A percentile compares a stretch with the other conserved stretches of the same genome.
phyloP scores from a whole-genome alignment of 768 basidiomycete genomes.

The Austroboletus festivus region DNA sequence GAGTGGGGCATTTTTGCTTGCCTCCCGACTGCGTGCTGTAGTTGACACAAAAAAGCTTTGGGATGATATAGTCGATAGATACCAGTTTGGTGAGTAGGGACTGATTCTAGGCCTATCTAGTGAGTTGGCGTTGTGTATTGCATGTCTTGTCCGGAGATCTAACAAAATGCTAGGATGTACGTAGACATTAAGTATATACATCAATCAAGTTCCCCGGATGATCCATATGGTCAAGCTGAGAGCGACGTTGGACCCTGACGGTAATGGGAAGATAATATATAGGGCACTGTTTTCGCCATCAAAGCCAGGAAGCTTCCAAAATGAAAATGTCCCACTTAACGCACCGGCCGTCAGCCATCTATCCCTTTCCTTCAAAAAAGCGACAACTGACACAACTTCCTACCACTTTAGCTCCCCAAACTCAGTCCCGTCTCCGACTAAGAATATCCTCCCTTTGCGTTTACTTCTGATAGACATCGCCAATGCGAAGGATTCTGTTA shows the following conservation, averaged over 20 bases:
- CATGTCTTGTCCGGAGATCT: neutral
- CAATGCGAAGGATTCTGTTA: constrained; percentile 18
- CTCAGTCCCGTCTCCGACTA: constrained; percentile 11
- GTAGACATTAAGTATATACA: neutral
- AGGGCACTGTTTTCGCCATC: neutral
- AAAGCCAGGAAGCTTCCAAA: neutral
- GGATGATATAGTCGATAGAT: constrained; percentile 56
- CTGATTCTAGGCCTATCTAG: neutral
- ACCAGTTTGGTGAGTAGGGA: constrained; percentile 13
- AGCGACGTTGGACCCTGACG: too few relatives aligned
- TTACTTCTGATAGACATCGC: constrained; percentile 23
- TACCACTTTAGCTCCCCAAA: constrained; percentile 1
- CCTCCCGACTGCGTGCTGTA: constrained; percentile 67
- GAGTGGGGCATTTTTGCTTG: constrained; percentile 78
- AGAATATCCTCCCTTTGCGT: constrained; percentile 23
- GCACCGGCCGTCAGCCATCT: neutral
- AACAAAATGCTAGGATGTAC: neutral
- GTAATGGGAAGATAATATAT: neutral
- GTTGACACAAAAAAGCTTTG: constrained; percentile 75
- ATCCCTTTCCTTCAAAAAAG: neutral
- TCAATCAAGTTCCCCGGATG: neutral
- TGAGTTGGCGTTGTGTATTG: neutral
- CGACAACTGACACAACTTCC: neutral
- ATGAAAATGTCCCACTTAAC: neutral
- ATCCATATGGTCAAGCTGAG: neutral